phyloP scores from a whole-genome alignment of 768 basidiomycete genomes.

The Kwoniella europaea region DNA sequence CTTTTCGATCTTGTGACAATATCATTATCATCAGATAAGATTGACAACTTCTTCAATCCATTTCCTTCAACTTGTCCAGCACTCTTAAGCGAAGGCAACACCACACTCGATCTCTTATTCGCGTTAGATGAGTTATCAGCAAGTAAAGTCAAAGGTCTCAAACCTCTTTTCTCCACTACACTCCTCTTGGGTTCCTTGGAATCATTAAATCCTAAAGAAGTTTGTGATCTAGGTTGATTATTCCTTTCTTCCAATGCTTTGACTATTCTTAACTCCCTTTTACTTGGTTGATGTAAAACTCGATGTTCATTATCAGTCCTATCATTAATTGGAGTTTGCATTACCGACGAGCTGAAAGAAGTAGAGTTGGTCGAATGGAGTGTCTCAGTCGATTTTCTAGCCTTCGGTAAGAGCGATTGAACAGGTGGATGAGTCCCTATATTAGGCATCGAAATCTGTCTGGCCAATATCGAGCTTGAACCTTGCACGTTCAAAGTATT shows the following conservation, averaged over 20 bases:
- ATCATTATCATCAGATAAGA: slow-evolving; percentile 2
- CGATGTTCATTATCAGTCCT: too few species aligned
- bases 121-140: slow-evolving; percentile 6
- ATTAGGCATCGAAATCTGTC: neutral
- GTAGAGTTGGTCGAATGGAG: slow-evolving; percentile 15
- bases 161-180: slow-evolving; percentile 20
- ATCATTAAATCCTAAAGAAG: neutral
- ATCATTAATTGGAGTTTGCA: slow-evolving; percentile 18
- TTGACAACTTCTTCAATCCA: neutral
- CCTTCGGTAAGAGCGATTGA: slow-evolving; percentile 3
- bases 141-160: slow-evolving; percentile 30
- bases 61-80: too few species aligned
- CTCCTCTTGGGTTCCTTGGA: too few species aligned
- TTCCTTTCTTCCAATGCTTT: slow-evolving; percentile 24
- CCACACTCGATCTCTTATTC: neutral
- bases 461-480: neutral
- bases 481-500: neutral
- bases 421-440: slow-evolving; percentile 19
- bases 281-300: slow-evolving; percentile 13
- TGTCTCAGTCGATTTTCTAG: slow-evolving; percentile 33
- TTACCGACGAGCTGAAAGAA: slow-evolving; percentile 10
- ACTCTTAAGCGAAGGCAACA: neutral
- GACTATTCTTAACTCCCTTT: slow-evolving; percentile 28
- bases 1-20: neutral
- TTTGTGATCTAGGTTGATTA: slow-evolving; percentile 9